Conservation (phyloP, 2,329 filamentous ascomycete species). For the Ophiostoma sp. region DNA sequence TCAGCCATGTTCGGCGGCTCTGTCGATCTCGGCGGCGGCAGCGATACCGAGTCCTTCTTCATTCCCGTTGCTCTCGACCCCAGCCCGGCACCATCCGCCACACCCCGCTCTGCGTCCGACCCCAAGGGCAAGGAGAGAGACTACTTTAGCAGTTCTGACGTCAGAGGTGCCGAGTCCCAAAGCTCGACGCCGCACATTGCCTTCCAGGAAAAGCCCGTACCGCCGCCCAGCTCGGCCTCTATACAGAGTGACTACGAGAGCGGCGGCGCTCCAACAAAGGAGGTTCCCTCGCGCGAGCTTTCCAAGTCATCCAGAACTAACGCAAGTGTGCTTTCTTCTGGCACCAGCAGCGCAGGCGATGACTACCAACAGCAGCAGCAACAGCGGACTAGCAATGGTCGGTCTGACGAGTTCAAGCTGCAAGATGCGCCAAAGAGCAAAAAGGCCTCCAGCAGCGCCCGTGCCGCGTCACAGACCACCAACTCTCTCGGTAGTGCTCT, state of each 20-base stretch:
- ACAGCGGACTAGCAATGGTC: slow-evolving; percentile 34
- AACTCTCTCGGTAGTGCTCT: slow-evolving; percentile 28
- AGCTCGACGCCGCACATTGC: slow-evolving; percentile 79
- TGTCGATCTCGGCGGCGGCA: slow-evolving; percentile 39
- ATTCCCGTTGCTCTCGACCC: slow-evolving; percentile 72
- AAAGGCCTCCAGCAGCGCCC: slow-evolving; percentile 38
- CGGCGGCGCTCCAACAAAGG: slow-evolving; percentile 45
- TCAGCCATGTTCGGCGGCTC: slow-evolving; percentile 54
- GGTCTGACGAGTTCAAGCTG: slow-evolving; percentile 63
- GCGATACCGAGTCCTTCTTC: slow-evolving; percentile 63
- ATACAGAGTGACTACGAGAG: slow-evolving; percentile 50
- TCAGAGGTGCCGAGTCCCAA: slow-evolving; percentile 45
- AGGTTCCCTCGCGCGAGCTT: slow-evolving; percentile 44
- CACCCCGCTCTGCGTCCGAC: slow-evolving; percentile 51
- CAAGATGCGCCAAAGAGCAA: slow-evolving; percentile 72
- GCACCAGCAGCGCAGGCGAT: slow-evolving; percentile 35
- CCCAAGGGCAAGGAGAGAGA: slow-evolving; percentile 47
- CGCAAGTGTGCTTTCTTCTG: slow-evolving; percentile 33
- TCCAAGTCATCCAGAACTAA: slow-evolving; percentile 42
- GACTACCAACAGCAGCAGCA: slow-evolving; percentile 33
- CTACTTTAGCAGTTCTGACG: slow-evolving; percentile 48
- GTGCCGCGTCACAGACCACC: slow-evolving; percentile 43
- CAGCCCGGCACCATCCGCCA: slow-evolving; percentile 52
- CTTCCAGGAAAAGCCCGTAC: slow-evolving; percentile 76
- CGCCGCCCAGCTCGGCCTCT: slow-evolving; percentile 29